Percentiles rank a stretch among this genome's conserved stretches.
These are phyloP conservation scores for Verticillium alfalfae DNA, from an alignment of 2,329 filamentous ascomycete genomes.

Conservation along the genomic window DNA sequence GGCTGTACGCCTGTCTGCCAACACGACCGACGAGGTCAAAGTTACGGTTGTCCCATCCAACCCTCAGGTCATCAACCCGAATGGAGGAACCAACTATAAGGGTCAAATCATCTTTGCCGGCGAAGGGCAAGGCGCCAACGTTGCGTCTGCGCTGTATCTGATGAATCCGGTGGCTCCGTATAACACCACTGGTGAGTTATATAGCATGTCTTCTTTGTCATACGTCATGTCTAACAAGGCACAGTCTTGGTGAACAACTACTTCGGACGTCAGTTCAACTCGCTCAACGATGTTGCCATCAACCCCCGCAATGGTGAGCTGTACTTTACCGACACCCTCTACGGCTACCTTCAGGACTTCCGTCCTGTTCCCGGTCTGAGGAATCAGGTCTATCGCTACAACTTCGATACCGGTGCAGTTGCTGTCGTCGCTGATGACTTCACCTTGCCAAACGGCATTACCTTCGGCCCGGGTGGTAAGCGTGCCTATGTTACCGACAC, in stretches of 20 bases:
- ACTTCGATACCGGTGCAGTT: slow-evolving; percentile 42
- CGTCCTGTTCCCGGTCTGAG: slow-evolving; percentile 45
- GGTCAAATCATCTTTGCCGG: slow-evolving; percentile 42
- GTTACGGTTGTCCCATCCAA: slow-evolving; percentile 33
- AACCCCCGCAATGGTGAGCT: slow-evolving; percentile 49
- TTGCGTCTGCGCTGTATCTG: slow-evolving; percentile 30
- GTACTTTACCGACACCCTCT: slow-evolving; percentile 61
- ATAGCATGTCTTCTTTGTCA: background rate
- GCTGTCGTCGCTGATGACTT: slow-evolving; percentile 54
- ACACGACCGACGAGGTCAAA: slow-evolving; percentile 31
- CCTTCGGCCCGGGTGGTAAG: slow-evolving; percentile 48
- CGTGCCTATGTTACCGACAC: slow-evolving; percentile 53
- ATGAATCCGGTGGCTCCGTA: slow-evolving; percentile 41
- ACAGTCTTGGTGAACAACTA: slow-evolving; percentile 51
- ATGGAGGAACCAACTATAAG: slow-evolving; percentile 44
- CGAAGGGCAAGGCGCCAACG: slow-evolving; percentile 42
- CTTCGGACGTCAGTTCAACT: slow-evolving; percentile 55
- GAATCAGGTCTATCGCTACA: slow-evolving; percentile 54
- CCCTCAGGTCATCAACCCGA: slow-evolving; percentile 43
- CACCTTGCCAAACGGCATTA: slow-evolving; percentile 48
- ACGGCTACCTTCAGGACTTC: slow-evolving; percentile 55
- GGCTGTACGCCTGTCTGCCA: slow-evolving; percentile 27
- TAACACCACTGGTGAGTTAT: slow-evolving; percentile 37
- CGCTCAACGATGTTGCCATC: slow-evolving; percentile 51
- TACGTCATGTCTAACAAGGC: background rate